Evolutionary conservation across 345 rosid genomes (phyloP).

Genomic region (Pistacia vera): DNA sequence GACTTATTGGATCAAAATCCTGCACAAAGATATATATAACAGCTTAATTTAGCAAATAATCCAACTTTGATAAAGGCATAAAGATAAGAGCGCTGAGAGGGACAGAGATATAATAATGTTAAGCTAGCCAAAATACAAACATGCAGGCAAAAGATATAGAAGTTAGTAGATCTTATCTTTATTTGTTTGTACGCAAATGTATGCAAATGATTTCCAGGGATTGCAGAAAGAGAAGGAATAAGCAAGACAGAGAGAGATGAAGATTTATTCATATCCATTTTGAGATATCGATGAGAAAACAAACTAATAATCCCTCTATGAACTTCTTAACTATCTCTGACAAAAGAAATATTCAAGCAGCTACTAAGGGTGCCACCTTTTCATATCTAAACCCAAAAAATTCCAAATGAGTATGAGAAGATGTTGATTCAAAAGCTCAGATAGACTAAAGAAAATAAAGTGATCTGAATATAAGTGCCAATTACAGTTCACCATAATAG

Average conservation of each 20-base stretch:
- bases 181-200: background rate
- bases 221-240: background rate
- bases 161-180: no score
- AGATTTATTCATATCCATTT: background rate
- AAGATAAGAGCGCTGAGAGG: background rate
- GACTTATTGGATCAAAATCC: conserved; percentile 91
- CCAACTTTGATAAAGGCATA: conserved; percentile 13
- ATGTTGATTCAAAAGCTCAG: background rate
- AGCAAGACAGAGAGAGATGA: background rate
- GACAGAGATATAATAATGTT: background rate
- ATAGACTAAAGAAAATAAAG: background rate
- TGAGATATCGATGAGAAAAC: background rate
- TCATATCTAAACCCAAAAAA: background rate
- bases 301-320: background rate
- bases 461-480: background rate
- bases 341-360: background rate
- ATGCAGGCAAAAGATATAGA: background rate
- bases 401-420: background rate
- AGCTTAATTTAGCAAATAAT: conserved; percentile 13
- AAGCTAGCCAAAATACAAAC: background rate
- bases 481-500: background rate
- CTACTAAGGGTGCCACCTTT: background rate
- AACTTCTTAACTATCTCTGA: background rate
- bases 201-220: background rate
- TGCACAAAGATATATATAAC: conserved; percentile 33